A percentile compares a stretch with the other conserved stretches of the same genome.
Evolutionary conservation across 176 grass and related monocot species (phyloP).

Genomic region (Zea luxurians): DNA sequence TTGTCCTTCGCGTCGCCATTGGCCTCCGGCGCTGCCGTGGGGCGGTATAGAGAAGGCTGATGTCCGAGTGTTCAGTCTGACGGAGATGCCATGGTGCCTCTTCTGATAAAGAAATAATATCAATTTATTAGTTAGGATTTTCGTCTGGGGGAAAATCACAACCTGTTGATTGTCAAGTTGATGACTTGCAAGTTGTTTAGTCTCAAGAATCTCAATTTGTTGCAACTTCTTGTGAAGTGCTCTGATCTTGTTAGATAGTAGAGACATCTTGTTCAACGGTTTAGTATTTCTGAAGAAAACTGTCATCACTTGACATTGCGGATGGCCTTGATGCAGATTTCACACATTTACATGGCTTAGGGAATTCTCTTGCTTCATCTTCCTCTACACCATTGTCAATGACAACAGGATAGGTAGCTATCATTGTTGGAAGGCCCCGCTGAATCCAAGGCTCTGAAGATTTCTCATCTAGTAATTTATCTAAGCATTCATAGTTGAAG

Average conservation of each 20-base stretch:
- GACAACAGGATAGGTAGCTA: conserved; percentile 75
- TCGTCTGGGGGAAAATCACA: conserved; percentile 26
- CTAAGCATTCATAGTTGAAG: conserved; percentile 72
- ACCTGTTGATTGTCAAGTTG: conserved; percentile 83
- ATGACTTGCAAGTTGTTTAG: conserved; percentile 66
- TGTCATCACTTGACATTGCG: conserved; percentile 57
- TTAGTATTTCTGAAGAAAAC: conserved; percentile 56
- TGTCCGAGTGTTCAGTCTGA: too few relatives aligned
- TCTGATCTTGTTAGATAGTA: conserved; percentile 88
- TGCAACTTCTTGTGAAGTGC: conserved; percentile 86
- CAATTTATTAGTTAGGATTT: neutral
- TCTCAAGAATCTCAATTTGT: conserved; percentile 93
- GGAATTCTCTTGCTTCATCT: conserved; percentile 47
- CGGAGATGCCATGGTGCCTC: too few relatives aligned
- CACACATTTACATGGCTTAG: conserved; percentile 48
- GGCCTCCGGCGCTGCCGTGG: conserved; percentile 44
- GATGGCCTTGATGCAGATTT: conserved; percentile 46
- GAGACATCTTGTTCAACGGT: conserved; percentile 63
- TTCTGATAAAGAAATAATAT: conserved; percentile 51
- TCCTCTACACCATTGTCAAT: conserved; percentile 75
- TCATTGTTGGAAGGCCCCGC: conserved; percentile 74
- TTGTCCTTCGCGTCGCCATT: conserved; percentile 53
- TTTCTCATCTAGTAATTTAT: too few relatives aligned
- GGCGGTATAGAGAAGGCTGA: conserved; percentile 71
- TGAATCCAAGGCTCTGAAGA: conserved; percentile 76